Base-by-base conservation (phyloP, 1,139 yeast species). In the Sugiyamaella sp. region DNA sequence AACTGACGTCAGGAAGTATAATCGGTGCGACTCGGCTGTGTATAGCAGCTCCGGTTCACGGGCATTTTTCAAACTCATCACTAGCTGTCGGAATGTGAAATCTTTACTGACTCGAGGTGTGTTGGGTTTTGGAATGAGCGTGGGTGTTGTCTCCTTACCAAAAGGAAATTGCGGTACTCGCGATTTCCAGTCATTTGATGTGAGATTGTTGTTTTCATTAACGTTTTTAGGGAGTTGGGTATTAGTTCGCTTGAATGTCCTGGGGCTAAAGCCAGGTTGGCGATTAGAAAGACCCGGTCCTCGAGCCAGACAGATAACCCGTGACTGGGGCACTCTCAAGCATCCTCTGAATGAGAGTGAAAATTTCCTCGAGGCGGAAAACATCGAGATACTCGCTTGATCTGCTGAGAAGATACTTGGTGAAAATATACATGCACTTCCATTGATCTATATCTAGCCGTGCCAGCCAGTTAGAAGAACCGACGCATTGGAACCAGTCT, bases 11-110 rank as follows among this genome's bases (percentile, higher is more conserved):
- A 86, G 72, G 66, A 88, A 87, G 67, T 87, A 89, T 25, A 87
- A 74, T 55, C 87, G 75, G 66, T 89, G 96, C 0, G 95, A 88
- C 70, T 89, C 96, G 29, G 90, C 83, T 73, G 86, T 91, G 69
- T 89, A 89, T 49, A 89, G 77, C 55, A 89, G 74, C 66, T 87
- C 95, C 1, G 95, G 95, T 50, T 79, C 77, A 6, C 71, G 72
- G 61, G 83, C 81, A 47, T 74, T 72, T 57, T 80, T 75, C 56
- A 89, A 72, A n/a, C 81, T 78, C 56, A 79, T 79, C 61, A 86
- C 74, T 70, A 88, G 84, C 65, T 85, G 86, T 20, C 82, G 74
- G 62, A 88, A 81, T 4, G 84, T 75, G 63, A 80, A 71, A 48
- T 77, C 76, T 14, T 79, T 76, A 1, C 87, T 84, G 2, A 84